Percentiles rank a stretch among this genome's conserved stretches.
These are phyloP conservation scores for Jackrogersella multiformis DNA, from an alignment of 495 filamentous ascomycete species.

Conservation along the genomic window DNA sequence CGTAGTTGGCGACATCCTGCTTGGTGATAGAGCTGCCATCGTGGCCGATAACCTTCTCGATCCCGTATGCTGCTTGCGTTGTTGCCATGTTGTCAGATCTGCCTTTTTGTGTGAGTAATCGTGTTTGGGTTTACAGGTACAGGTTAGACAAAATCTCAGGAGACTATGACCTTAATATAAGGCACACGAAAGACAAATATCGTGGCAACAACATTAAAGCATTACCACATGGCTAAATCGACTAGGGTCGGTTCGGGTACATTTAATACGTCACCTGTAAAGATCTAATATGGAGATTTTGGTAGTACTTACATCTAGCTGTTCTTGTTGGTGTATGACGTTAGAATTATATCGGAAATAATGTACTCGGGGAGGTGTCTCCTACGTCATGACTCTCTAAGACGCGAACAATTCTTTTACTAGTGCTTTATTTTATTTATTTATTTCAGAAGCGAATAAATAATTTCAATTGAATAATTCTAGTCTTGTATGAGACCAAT, in stretches of 20 bases:
- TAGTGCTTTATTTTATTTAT: background rate
- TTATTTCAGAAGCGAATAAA: too few species aligned
- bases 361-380: background rate
- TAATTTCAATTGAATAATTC: too few species aligned
- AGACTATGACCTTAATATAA: conserved; percentile 11
- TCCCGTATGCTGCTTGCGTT: conserved; percentile 68
- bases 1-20: conserved; percentile 66
- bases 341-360: conserved; percentile 14
- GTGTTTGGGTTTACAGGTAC: too few species aligned
- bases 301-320: background rate
- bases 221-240: conserved; percentile 23
- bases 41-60: conserved; percentile 74
- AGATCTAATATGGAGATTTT: background rate
- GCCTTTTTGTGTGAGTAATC: background rate
- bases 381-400: conserved; percentile 39
- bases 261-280: background rate
- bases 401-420: background rate
- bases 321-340: conserved; percentile 34
- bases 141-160: too few species aligned
- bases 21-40: conserved; percentile 62
- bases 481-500: too few species aligned
- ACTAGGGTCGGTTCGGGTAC: conserved; percentile 3
- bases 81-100: conserved; percentile 51
- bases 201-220: conserved; percentile 29
- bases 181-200: background rate